Conservation (phyloP, 2,329 filamentous ascomycete species). For the Colletotrichum lini region DNA sequence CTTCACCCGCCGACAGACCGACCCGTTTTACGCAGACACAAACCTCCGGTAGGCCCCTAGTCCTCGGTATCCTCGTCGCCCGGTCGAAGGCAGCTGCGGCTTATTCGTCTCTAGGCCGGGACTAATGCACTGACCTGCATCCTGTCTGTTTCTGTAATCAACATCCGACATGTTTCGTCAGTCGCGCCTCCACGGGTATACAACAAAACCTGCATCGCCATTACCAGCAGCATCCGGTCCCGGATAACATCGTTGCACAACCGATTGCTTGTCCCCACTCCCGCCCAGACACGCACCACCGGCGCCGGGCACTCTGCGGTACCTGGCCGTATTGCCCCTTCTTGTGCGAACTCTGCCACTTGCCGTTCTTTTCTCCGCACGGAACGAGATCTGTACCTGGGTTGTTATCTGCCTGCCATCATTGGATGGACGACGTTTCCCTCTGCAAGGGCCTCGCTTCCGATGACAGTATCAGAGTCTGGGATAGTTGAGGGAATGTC, state of each 20-base stretch:
- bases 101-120: conserved; percentile 1
- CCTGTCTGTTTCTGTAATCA: background rate
- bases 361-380: conserved; percentile 10
- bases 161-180: background rate
- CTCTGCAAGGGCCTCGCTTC: conserved; percentile 14
- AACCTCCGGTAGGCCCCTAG: conserved; percentile 12
- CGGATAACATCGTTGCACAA: background rate
- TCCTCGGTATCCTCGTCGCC: background rate
- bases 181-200: background rate
- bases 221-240: background rate
- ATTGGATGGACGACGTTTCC: conserved; percentile 33
- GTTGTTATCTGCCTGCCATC: background rate
- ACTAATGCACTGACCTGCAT: conserved; percentile 12
- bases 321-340: conserved; percentile 4
- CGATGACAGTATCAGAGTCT: conserved; percentile 3
- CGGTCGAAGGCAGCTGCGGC: conserved; percentile 6
- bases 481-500: conserved; percentile 21
- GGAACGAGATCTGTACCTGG: conserved; percentile 22
- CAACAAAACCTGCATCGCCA: background rate
- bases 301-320: conserved; percentile 5
- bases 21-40: background rate
- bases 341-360: background rate
- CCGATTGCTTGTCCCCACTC: background rate
- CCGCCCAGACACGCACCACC: conserved; percentile 1
- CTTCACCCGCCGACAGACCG: conserved; percentile 21